A percentile compares a stretch with the other conserved stretches of the same genome.
phyloP scores from a whole-genome alignment of 1,284 basidiomycete species.

The Cutaneotrichosporon mucoides region DNA sequence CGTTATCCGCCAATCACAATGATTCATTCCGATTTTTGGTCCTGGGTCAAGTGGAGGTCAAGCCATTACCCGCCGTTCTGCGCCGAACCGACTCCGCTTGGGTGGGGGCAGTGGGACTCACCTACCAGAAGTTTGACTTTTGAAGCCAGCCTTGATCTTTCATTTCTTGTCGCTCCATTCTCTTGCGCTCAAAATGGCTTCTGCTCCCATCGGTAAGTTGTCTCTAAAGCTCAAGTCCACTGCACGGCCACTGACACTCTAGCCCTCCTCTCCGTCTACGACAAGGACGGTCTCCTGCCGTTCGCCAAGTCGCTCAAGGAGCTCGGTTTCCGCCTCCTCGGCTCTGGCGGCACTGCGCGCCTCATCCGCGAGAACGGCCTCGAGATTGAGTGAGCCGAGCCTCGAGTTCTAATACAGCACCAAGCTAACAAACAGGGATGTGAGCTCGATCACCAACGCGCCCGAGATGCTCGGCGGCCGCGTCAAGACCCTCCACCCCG shows the following conservation, averaged over 20 bases:
- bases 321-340: slow-evolving; percentile 81
- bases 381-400: slow-evolving; percentile 68
- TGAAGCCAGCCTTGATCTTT: too few species aligned
- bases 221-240: too few species aligned
- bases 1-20: too few species aligned
- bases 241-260: not conserved
- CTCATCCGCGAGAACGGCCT: slow-evolving; percentile 93
- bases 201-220: slow-evolving; percentile 18
- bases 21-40: too few species aligned
- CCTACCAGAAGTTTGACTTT: too few species aligned
- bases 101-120: too few species aligned
- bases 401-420: too few species aligned
- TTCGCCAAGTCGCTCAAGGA: slow-evolving; percentile 78
- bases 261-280: slow-evolving; percentile 93
- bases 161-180: too few species aligned
- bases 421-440: slow-evolving; percentile 64
- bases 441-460: slow-evolving; percentile 94
- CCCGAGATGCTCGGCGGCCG: slow-evolving; percentile 99
- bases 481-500: slow-evolving; percentile 99
- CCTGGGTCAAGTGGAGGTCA: too few species aligned
- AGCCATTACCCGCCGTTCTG: too few species aligned
- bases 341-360: slow-evolving; percentile 96
- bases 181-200: not conserved
- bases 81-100: too few species aligned
- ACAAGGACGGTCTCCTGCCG: slow-evolving; percentile 87